Base-by-base conservation (phyloP, 352 stramenopile genomes). In the Pythium grandisporangium region DNA sequence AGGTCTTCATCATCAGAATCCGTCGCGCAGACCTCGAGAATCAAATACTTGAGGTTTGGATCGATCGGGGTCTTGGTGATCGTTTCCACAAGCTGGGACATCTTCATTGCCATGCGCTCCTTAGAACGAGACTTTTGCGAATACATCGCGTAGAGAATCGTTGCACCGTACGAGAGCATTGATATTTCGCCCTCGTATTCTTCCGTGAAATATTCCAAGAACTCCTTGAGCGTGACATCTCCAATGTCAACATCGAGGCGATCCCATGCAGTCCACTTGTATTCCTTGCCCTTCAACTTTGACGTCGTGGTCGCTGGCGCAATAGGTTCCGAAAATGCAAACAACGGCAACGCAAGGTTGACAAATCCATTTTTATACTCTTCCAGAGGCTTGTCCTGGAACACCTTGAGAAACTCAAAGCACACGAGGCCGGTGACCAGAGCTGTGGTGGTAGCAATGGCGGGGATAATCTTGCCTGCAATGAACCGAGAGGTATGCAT, bases 391-490 rank as follows among this genome's bases (percentile, higher is more conserved):
- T 92, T 93, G 50, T 73, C 47, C 43, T 93, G 78, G 57, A 92
- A 79, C n/a, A 86, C 75, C 59, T 99, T 99, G 55, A 98, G 83
- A 33, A 99, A 83, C 57, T 99, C 96, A 46, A 99, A 90, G 62
- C 95, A 98, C 53, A 99, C 93, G 5, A 99, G 75, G 27, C 96
- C 97, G 0, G 96, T 98, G 24, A 99, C 96, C 26, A 99, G 69
- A 14, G 96, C 95, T 12, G 97, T 99, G 7, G 96, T 99, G 29
- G 97, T 99, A 17, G 97, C 96, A 62, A 99, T 99, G 13, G 97
- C 97, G 10, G 97, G 97, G 50, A 99, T 99, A 60, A 99, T 99
- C 59, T 98, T 98, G 39, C 97, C 97, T n/a, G 97, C 97, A 70
- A 99, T 99, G 24, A 97, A 96, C 39, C 97, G 94, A 23, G 94